Evolutionary conservation across 352 stramenopile species (phyloP).

Genomic region (Pythium chondricola): DNA sequence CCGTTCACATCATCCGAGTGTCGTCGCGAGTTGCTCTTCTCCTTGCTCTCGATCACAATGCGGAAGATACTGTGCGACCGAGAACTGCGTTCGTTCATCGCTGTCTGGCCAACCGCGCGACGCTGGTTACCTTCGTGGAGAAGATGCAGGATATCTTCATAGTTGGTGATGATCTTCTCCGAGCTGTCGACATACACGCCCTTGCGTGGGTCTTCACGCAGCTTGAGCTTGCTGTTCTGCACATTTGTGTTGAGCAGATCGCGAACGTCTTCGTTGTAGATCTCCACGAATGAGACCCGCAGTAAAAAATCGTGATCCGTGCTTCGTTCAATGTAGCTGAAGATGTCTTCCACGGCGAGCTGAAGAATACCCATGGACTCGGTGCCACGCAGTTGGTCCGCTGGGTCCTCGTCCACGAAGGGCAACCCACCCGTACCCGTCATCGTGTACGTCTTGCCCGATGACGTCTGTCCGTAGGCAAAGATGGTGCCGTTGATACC

Average conservation of each 20-base stretch:
- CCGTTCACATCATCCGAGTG: conserved; percentile 63
- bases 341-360: conserved; percentile 94
- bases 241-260: conserved; percentile 88
- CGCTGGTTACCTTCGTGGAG: conserved; percentile 63
- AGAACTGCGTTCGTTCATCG: conserved; percentile 79
- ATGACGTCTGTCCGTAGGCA: conserved; percentile 95
- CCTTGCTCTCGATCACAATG: conserved; percentile 80
- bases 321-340: conserved; percentile 76
- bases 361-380: conserved; percentile 72
- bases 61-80: conserved; percentile 82
- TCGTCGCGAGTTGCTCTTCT: conserved; percentile 36
- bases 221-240: conserved; percentile 53
- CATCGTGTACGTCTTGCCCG: conserved; percentile 97
- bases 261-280: conserved; percentile 98
- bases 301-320: conserved; percentile 92
- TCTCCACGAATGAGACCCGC: conserved; percentile 97
- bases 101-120: conserved; percentile 55
- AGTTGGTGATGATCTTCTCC: conserved; percentile 90
- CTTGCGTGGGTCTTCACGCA: conserved; percentile 92
- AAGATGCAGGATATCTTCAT: conserved; percentile 51
- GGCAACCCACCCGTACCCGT: conserved; percentile 51
- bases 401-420: conserved; percentile 29
- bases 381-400: neutral
- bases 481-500: conserved; percentile 91
- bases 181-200: conserved; percentile 96